These are phyloP conservation scores for Ascosphaera apis DNA, from an alignment of 2,329 filamentous ascomycete species.

Conservation along the genomic window DNA sequence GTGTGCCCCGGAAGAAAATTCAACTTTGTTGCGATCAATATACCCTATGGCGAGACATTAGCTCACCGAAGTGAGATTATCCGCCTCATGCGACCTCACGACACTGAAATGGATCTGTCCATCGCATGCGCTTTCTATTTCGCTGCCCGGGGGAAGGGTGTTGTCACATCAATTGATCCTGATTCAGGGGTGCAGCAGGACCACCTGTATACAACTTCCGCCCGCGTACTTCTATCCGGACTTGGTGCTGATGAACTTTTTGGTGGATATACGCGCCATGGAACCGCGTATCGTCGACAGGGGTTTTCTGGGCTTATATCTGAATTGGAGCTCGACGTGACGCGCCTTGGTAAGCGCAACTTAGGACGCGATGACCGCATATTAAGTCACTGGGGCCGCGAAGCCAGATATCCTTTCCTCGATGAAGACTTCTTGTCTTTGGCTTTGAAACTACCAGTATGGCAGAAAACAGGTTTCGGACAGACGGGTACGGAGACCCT, in stretches of 20 bases:
- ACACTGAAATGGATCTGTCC: constrained; percentile 96
- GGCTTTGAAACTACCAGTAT: constrained; percentile 50
- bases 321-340: constrained; percentile 68
- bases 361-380: constrained; percentile 82
- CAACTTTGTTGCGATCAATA: constrained; percentile 60
- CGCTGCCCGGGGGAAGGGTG: constrained; percentile 51
- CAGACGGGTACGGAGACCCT: constrained; percentile 11
- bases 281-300: constrained; percentile 44
- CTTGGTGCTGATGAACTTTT: constrained; percentile 93
- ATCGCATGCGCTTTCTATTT: constrained; percentile 92
- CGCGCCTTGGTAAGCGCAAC: constrained; percentile 75
- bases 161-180: constrained; percentile 14
- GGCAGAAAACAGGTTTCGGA: constrained; percentile 78
- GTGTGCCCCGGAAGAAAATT: constrained; percentile 50
- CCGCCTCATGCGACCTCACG: constrained; percentile 68
- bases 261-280: constrained; percentile 73
- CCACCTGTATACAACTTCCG: constrained; percentile 38
- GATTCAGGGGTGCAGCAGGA: constrained; percentile 3
- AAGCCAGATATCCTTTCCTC: constrained; percentile 74
- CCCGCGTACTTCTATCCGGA: constrained; percentile 71
- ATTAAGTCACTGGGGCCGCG: constrained; percentile 70
- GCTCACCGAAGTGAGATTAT: constrained; percentile 47
- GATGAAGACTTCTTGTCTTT: constrained; percentile 72
- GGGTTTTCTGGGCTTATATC: constrained; percentile 52
- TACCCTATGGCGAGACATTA: constrained; percentile 55